Base-by-base conservation (phyloP, 768 basidiomycete species). In the Boletus barrowsii region DNA sequence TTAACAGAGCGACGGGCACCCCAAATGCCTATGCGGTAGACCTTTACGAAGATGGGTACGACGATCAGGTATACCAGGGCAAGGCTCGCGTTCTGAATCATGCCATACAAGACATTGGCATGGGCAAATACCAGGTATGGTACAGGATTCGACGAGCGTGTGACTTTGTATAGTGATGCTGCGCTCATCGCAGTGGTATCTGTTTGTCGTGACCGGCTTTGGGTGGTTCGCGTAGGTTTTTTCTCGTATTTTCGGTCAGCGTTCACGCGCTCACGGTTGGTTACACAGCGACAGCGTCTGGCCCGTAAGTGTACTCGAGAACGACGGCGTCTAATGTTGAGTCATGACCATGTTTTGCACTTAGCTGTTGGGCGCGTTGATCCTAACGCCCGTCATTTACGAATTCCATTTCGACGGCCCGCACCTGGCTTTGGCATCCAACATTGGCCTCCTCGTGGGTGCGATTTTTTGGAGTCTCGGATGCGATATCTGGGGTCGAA, bases 71-170 rank as follows among this genome's bases (percentile, higher is more conserved):
- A 10, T 82, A 82, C 55, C 72, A 70, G 42, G 77, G 75, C 0
- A 82, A 82, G 60, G 80, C 81, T 1, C 68, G 68, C 24, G 62
- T 81, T 32, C 53, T 82, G 51, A 79, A 78, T 44, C 68, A 69
- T 39, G 73, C 77, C 5, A 72, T 82, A 42, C 78, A 79, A 61
- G 76, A 79, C 33, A 79, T 83, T 18, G 81, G 81, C 2, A 82
- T 83, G 79, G 82, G 81, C 7, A 76, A 67, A 56, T 83, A 82
- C 55, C 81, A 82, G 74, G 79, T 76, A 45, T 17, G 37, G 10
- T 17, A 17, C 7, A 29, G 0, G n/a, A 29, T 35, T 35, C 33
- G 6, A 35, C 11, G 33, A 14, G 6, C 15, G 14, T 14, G 9
- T 46, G 36, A 45, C 4, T 29, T 29, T 35, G 3, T 43, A 41